A percentile compares a stretch with the other conserved stretches of the same genome.
These are phyloP conservation scores for Ramaria sp. DNA, from an alignment of 768 basidiomycete species.

Conservation along the genomic window DNA sequence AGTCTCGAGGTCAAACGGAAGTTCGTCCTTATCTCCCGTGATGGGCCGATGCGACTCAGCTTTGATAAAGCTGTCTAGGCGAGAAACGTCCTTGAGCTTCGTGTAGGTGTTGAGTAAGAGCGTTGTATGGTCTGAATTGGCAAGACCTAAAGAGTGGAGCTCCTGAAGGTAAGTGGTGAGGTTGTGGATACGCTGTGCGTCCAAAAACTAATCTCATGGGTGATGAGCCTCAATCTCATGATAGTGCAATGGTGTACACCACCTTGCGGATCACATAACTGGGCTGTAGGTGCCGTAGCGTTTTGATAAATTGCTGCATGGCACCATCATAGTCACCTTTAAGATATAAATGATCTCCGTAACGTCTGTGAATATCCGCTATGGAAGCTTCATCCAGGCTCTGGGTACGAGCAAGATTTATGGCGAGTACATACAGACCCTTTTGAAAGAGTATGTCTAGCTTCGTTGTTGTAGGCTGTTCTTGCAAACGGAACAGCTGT, in stretches of 20 bases:
- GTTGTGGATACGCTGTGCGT: constrained; percentile 91
- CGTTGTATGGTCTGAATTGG: constrained; percentile 94
- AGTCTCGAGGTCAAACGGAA: constrained; percentile 95
- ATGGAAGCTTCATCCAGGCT: constrained; percentile 60
- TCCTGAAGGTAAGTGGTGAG: constrained; percentile 95
- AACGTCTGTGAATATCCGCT: constrained; percentile 82
- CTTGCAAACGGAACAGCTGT: constrained; percentile 56
- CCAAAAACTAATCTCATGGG: constrained; percentile 60
- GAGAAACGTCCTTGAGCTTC: constrained; percentile 83
- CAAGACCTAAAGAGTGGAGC: constrained; percentile 78
- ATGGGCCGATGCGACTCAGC: constrained; percentile 52
- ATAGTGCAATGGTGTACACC: constrained; percentile 9
- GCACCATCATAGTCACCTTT: constrained; percentile 91
- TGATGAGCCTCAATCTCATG: constrained; percentile 3
- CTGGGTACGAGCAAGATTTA: constrained; percentile 75
- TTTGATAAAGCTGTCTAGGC: constrained; percentile 88
- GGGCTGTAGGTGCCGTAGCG: constrained; percentile 80
- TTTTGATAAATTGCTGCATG: constrained; percentile 86
- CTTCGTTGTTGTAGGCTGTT: constrained; percentile 77
- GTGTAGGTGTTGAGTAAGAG: constrained; percentile 95
- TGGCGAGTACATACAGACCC: constrained; percentile 66
- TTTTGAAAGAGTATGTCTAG: constrained; percentile 77
- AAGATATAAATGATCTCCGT: constrained; percentile 83
- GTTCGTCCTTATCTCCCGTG: constrained; percentile 39
- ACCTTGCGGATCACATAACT: constrained; percentile 98